phyloP scores from a whole-genome alignment of 2,329 filamentous ascomycete genomes.

The Colletotrichum horii region DNA sequence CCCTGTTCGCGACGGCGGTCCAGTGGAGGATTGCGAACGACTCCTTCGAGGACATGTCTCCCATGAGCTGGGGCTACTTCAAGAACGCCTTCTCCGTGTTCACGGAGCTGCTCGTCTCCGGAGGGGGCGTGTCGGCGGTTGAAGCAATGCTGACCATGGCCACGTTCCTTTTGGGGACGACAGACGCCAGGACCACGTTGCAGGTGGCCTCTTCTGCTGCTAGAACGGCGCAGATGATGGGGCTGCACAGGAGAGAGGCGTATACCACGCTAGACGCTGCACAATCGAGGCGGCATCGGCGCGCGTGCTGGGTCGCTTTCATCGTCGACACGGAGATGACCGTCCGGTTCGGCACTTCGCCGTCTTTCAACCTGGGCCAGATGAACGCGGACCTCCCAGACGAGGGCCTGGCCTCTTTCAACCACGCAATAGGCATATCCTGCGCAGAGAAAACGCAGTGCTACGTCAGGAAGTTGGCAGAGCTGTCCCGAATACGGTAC shows the following conservation, averaged over 20 bases:
- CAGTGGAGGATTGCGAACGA: slow-evolving; percentile 10
- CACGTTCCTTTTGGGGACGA: slow-evolving; percentile 1
- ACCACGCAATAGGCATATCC: not conserved
- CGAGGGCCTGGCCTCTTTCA: not conserved
- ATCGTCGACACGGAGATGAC: slow-evolving; percentile 4
- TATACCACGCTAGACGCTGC: not conserved
- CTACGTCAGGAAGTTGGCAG: not conserved
- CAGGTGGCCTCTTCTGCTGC: slow-evolving; percentile 1
- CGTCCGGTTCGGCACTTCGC: not conserved
- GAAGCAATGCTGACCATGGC: slow-evolving; percentile 13
- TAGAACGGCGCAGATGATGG: not conserved
- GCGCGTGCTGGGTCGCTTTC: slow-evolving; percentile 7
- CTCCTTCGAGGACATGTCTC: not conserved
- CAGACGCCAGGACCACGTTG: not conserved
- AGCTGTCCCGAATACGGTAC: not conserved
- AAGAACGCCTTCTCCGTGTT: slow-evolving; percentile 16
- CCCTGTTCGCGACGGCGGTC: not conserved
- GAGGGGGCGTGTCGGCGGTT: not conserved
- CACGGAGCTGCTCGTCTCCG: not conserved
- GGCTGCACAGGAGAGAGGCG: not conserved
- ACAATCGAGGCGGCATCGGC: not conserved
- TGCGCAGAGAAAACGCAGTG: not conserved
- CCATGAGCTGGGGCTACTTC: slow-evolving; percentile 4
- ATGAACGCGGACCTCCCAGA: not conserved
- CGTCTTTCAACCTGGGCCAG: not conserved